Percentiles rank a stretch among this genome's conserved stretches.
Evolutionary conservation across 2,329 filamentous ascomycete species (phyloP).

Genomic region (Hymenoscyphus fructigenus): DNA sequence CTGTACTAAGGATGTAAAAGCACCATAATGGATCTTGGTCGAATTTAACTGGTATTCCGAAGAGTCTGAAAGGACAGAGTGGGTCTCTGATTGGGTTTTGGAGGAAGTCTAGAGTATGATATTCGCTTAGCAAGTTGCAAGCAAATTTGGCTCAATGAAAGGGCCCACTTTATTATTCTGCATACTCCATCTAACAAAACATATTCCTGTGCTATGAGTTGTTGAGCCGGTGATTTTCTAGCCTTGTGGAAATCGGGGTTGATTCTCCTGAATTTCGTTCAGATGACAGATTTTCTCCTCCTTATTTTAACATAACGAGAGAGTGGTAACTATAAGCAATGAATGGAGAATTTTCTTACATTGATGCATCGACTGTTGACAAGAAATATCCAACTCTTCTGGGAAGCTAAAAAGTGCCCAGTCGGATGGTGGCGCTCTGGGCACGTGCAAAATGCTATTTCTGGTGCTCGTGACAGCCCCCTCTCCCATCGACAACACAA

Average conservation of each 20-base stretch:
- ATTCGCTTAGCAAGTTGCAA: not conserved
- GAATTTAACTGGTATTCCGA: not conserved
- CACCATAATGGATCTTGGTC: not conserved
- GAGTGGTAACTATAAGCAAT: no score
- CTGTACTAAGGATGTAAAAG: not conserved
- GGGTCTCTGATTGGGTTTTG: not conserved
- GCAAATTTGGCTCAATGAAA: no score
- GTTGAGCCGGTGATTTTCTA: no score
- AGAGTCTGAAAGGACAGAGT: not conserved
- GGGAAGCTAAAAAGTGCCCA: not conserved
- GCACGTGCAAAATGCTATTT: not conserved
- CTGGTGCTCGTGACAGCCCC: no score
- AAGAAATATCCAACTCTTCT: conserved; percentile 1
- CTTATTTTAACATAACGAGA: no score
- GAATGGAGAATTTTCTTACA: not conserved
- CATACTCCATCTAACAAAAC: no score
- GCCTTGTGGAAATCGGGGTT: no score
- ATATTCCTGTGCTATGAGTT: no score
- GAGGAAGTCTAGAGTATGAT: not conserved
- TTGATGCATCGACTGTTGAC: not conserved
- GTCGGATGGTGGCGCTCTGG: not conserved
- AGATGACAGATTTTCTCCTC: not conserved
- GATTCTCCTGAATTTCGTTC: no score
- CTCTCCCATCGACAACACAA: no score
- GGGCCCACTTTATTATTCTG: no score